phyloP scores from a whole-genome alignment of 805 yeast species.

The Candida orba region DNA sequence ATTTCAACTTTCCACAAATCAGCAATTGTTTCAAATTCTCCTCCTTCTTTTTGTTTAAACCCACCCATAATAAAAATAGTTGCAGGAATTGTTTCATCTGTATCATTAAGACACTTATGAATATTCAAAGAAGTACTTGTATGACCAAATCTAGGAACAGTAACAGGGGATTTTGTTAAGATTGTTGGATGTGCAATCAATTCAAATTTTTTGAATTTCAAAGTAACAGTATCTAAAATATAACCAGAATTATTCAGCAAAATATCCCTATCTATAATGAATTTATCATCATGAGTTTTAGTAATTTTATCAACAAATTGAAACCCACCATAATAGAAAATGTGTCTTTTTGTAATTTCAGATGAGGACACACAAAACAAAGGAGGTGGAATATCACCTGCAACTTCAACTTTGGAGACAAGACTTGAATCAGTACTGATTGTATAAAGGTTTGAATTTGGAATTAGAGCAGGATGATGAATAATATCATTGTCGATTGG shows the following conservation, averaged over 20 bases:
- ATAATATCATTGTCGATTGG: constrained; percentile 38
- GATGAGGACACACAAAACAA: constrained; percentile 42
- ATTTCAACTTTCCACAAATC: constrained; percentile 38
- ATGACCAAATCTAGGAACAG: constrained; percentile 35
- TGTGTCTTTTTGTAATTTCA: constrained; percentile 46
- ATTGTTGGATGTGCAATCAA: constrained; percentile 28
- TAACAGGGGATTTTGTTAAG: constrained; percentile 24
- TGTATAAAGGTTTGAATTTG: constrained; percentile 31
- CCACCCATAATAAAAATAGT: constrained; percentile 43
- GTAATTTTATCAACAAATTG: constrained; percentile 27
- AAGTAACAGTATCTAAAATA: constrained; percentile 46
- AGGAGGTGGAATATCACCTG: constrained; percentile 45
- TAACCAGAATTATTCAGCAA: constrained; percentile 47
- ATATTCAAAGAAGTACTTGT: constrained; percentile 25
- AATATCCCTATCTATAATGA: constrained; percentile 33
- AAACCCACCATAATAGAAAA: constrained; percentile 68
- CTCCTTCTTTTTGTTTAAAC: constrained; percentile 27
- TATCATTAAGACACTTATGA: constrained; percentile 6
- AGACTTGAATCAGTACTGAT: constrained; percentile 35
- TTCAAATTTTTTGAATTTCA: constrained; percentile 41
- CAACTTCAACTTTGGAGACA: constrained; percentile 25
- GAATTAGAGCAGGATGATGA: constrained; percentile 34
- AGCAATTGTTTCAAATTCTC: constrained; percentile 27
- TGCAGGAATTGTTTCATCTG: constrained; percentile 24
- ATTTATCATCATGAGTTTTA: constrained; percentile 29